phyloP scores from a whole-genome alignment of 1,139 yeast species.

The Suhomyces maxii region DNA sequence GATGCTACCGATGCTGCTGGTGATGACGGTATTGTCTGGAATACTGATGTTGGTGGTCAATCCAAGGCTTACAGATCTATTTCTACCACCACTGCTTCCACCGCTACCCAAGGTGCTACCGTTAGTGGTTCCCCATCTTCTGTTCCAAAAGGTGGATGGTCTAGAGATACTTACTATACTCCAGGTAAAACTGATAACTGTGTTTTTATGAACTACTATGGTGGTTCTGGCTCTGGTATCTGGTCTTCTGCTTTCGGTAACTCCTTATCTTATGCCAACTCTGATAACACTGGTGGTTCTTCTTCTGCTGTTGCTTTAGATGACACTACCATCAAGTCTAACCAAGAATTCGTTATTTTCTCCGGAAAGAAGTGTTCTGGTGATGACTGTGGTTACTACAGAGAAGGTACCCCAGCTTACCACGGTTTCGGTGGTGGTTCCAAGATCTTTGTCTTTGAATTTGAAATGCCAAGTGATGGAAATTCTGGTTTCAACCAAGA shows the following conservation, averaged over 20 bases:
- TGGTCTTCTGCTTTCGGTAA: conserved; percentile 28
- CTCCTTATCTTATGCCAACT: conserved; percentile 28
- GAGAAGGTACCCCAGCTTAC: conserved; percentile 70
- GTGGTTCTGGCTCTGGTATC: conserved; percentile 29
- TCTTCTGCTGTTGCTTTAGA: conserved; percentile 49
- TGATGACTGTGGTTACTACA: conserved; percentile 65
- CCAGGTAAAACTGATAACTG: conserved; percentile 26
- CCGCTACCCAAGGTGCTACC: conserved; percentile 11
- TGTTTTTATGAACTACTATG: conserved; percentile 28
- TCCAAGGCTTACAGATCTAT: conserved; percentile 15
- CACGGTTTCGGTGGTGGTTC: conserved; percentile 67
- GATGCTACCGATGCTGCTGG: conserved; percentile 18
- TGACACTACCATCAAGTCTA: conserved; percentile 53
- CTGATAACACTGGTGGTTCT: conserved; percentile 46
- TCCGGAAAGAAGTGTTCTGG: conserved; percentile 56
- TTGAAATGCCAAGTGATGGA: conserved; percentile 58
- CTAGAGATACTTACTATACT: conserved; percentile 26
- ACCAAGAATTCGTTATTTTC: conserved; percentile 60
- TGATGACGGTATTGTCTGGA: conserved; percentile 12
- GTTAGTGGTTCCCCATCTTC: conserved; percentile 13
- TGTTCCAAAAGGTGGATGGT: conserved; percentile 22
- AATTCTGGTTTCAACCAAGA: conserved; percentile 44
- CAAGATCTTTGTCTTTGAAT: conserved; percentile 73
- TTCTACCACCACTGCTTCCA: conserved; percentile 14
- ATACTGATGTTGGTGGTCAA: conserved; percentile 11